phyloP scores from a whole-genome alignment of 1,284 basidiomycete species.

The Cutaneotrichosporon sp. region DNA sequence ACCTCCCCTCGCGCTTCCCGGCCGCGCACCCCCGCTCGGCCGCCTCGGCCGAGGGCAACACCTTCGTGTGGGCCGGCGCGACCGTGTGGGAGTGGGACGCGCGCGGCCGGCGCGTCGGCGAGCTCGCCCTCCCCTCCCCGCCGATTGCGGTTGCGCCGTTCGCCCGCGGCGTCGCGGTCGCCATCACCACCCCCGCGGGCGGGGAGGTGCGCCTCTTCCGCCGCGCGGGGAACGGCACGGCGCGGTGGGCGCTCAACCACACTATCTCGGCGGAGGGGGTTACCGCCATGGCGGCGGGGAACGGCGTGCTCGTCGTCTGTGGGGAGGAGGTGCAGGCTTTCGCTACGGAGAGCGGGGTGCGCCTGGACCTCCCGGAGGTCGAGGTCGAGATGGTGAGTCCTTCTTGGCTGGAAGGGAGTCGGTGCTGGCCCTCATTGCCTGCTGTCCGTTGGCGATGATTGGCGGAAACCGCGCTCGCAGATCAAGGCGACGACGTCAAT shows the following conservation, averaged over 20 bases:
- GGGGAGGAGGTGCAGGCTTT: constrained; percentile 11
- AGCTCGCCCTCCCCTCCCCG: constrained; percentile 9
- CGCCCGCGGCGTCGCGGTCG: constrained; percentile 4
- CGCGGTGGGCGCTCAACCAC: constrained; percentile 2
- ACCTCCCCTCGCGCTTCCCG: constrained; percentile 27
- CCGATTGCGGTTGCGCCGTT: background rate
- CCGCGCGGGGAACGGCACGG: constrained; percentile 7
- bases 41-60: constrained; percentile 10
- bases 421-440: no score
- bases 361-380: background rate
- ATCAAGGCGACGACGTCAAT: no score
- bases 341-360: constrained; percentile 1
- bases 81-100: constrained; percentile 32
- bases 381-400: constrained; percentile 5
- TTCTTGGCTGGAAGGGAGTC: no score
- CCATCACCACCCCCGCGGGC: no score
- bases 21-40: constrained; percentile 11
- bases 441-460: no score
- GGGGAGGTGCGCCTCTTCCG: constrained; percentile 7
- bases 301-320: constrained; percentile 2
- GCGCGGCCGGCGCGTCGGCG: constrained; percentile 26
- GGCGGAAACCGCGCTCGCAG: no score
- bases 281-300: background rate
- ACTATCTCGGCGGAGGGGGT: background rate
- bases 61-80: constrained; percentile 18